Conservation (phyloP, 192 early-diverging fungal genomes). For the Coemansia sp. region DNA sequence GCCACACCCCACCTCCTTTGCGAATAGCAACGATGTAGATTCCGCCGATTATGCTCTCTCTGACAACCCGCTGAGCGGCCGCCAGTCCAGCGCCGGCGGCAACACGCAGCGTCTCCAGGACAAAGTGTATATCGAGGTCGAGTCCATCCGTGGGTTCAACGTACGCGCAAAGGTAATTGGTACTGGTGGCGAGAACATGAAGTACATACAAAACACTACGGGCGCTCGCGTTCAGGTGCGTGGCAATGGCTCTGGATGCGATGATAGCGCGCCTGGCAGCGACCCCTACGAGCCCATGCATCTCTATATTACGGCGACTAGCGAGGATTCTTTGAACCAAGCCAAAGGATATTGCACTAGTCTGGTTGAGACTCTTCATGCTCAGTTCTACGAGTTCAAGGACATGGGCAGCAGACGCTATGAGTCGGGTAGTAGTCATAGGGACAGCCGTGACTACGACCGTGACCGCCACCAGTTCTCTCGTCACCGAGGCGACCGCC, state of each 20-base stretch:
- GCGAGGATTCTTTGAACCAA: constrained; percentile 65
- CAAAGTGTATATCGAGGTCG: constrained; percentile 75
- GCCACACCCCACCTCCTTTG: constrained; percentile 1
- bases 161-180: constrained; percentile 86
- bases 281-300: constrained; percentile 79
- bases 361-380: constrained; percentile 74
- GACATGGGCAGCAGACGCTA: constrained; percentile 25
- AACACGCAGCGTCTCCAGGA: constrained; percentile 41
- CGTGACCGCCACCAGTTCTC: constrained; percentile 9
- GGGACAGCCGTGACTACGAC: constrained; percentile 10
- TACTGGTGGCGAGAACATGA: constrained; percentile 73
- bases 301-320: constrained; percentile 69
- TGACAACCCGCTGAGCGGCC: constrained; percentile 43
- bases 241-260: constrained; percentile 80
- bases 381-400: constrained; percentile 64
- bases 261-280: constrained; percentile 59
- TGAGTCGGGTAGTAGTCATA: constrained; percentile 12
- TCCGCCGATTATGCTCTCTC: not conserved
- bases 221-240: constrained; percentile 76
- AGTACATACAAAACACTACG: constrained; percentile 84
- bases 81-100: constrained; percentile 13
- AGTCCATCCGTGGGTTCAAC: constrained; percentile 74
- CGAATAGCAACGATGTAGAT: not conserved
- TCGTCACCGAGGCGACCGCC: not conserved
- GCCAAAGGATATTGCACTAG: constrained; percentile 72